phyloP scores from a whole-genome alignment of 306 rosid genomes.

The Sesbania bispinosa region DNA sequence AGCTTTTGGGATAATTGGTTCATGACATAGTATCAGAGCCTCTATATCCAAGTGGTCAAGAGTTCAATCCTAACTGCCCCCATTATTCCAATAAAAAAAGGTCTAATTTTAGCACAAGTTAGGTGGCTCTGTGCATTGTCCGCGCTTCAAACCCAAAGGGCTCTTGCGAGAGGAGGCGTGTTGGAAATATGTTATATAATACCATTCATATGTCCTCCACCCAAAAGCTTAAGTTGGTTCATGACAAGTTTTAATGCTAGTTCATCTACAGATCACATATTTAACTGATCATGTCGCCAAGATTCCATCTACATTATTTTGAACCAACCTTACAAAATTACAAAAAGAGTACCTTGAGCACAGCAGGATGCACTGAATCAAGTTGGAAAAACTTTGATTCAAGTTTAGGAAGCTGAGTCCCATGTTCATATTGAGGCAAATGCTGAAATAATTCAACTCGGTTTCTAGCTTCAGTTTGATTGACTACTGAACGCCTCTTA shows the following conservation, averaged over 20 bases:
- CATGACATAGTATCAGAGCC: too few species aligned
- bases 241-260: not conserved
- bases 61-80: too few species aligned
- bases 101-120: too few species aligned
- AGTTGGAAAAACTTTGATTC: conserved; percentile 70
- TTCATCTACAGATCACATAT: conserved; percentile 5
- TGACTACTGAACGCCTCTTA: conserved; percentile 64
- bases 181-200: too few species aligned
- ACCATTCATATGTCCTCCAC: too few species aligned
- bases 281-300: not conserved
- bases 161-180: too few species aligned
- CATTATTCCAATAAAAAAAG: too few species aligned
- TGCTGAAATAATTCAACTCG: conserved; percentile 84
- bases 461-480: conserved; percentile 77
- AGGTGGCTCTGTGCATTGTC: too few species aligned
- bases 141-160: too few species aligned
- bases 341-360: conserved; percentile 62
- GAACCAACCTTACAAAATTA: conserved; percentile 4
- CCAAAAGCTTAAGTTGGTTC: too few species aligned
- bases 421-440: conserved; percentile 86
- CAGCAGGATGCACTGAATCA: conserved; percentile 75
- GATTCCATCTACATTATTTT: not conserved
- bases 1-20: too few species aligned
- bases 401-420: conserved; percentile 67
- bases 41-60: too few species aligned